Percentiles rank a stretch among this genome's conserved stretches.
These are phyloP conservation scores for Volvox reticuliferus DNA, from an alignment of 139 green algal genomes.

Conservation along the genomic window DNA sequence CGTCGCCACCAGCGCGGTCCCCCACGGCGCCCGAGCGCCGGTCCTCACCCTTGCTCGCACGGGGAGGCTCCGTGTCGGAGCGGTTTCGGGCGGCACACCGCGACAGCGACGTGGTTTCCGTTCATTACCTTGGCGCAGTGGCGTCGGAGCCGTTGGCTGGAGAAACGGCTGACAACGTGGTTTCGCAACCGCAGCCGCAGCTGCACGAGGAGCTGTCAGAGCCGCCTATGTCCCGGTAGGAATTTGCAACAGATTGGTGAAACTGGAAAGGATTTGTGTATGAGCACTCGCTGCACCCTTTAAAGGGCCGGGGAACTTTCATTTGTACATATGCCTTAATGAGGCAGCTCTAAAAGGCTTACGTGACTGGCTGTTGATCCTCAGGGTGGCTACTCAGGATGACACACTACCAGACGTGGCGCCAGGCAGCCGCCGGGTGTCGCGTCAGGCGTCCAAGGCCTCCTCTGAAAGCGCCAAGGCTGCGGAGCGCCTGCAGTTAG, in stretches of 20 bases:
- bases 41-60: not conserved
- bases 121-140: constrained; percentile 11
- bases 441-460: not conserved
- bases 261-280: no score
- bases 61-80: constrained; percentile 14
- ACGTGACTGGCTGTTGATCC: no score
- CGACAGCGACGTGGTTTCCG: not conserved
- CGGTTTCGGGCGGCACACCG: constrained; percentile 30
- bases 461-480: constrained; percentile 4
- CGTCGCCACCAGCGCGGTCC: not conserved
- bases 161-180: not conserved
- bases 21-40: not conserved
- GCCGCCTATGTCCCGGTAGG: not conserved
- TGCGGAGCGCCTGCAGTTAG: not conserved
- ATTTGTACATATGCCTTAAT: no score
- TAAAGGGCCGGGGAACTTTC: no score
- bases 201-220: not conserved
- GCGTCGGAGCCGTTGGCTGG: not conserved
- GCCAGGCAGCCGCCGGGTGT: not conserved
- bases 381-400: not conserved
- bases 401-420: not conserved
- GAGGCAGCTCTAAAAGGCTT: no score
- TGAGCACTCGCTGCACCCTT: no score
- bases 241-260: not conserved
- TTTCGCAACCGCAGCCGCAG: not conserved